These are phyloP conservation scores for Pterulicium gracile DNA, from an alignment of 1,284 basidiomycete species.

Conservation along the genomic window DNA sequence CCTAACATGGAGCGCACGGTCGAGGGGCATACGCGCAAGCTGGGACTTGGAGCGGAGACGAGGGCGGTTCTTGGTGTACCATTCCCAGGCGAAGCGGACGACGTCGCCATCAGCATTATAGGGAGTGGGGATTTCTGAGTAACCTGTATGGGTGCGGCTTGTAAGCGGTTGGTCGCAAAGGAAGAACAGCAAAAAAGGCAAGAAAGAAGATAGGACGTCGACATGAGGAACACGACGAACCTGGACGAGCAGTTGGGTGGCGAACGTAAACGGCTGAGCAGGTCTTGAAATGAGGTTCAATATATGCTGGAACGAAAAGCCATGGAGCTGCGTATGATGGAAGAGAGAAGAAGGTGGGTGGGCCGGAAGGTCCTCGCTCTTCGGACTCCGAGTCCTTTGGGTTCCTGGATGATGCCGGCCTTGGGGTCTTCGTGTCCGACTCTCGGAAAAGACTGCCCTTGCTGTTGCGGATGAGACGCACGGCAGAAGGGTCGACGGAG, in stretches of 20 bases:
- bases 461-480: slow-evolving; percentile 61
- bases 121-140: slow-evolving; percentile 89
- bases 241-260: slow-evolving; percentile 1
- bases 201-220: too few relatives aligned
- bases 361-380: background rate
- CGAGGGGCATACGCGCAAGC: slow-evolving; percentile 61
- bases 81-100: slow-evolving; percentile 84
- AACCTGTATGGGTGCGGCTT: too few relatives aligned
- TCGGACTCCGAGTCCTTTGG: background rate
- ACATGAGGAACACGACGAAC: too few relatives aligned
- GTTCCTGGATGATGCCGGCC: background rate
- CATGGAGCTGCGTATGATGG: slow-evolving; percentile 85
- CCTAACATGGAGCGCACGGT: slow-evolving; percentile 33
- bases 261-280: slow-evolving; percentile 44
- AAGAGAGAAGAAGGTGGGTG: slow-evolving; percentile 72
- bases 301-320: slow-evolving; percentile 93
- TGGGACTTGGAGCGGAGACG: slow-evolving; percentile 61
- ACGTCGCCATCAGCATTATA: slow-evolving; percentile 90
- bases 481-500: slow-evolving; percentile 74
- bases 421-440: slow-evolving; percentile 15
- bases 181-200: too few relatives aligned
- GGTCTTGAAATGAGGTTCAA: slow-evolving; percentile 84
- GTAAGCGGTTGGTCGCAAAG: too few relatives aligned
- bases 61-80: slow-evolving; percentile 71
- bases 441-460: slow-evolving; percentile 15